Base-by-base conservation (phyloP, 192 early-diverging fungal genomes). In the Entomortierella beljakovae region DNA sequence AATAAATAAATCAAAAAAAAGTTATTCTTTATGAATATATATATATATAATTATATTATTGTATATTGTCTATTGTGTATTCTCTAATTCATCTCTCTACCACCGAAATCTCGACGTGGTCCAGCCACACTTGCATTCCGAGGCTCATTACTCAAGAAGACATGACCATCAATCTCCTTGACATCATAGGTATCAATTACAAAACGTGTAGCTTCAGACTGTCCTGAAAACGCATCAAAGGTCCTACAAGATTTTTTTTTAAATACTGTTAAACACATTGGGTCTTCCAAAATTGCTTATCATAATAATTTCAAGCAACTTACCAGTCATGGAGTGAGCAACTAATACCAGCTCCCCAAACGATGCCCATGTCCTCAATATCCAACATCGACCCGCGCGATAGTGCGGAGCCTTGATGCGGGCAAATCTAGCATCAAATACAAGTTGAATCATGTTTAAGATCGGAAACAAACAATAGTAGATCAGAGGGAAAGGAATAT, bases 351-450 rank as follows among this genome's bases (percentile, higher is more conserved):
- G 75, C 75, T 5, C 75, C 75, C 75, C 75, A 79, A 31, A 79
- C 68, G 20, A 79, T 79, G 8, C 75, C 75, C 75, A 79, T 79
- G 9, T 79, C 75, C 22, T 79, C 75, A 38, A 79, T 79, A 51
- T 79, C 75, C 2, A 68, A 60, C 75, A 79, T 79, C 6, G 66
- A 32, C 6, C 75, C 75, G 9, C 62, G 62, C 2, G 66, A 64
- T 5, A 79, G 33, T 10, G 75, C 75, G 0, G 75, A 79, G 25
- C 75, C 75, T 56, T 79, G 75, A 26, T 79, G 75, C 18, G 75
- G 75, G 23, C 75, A 79, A 49, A 79, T 70, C 75, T 79, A 40
- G 40, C 16, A 29, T 6, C 8, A 9, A 59, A 22, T 25, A 42
- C 32, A 59, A 40, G 4, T 16, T 42, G 20, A 42, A 9, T 26